Conservation (phyloP, 495 filamentous ascomycete species). For the Lasiosphaeria miniovina region DNA sequence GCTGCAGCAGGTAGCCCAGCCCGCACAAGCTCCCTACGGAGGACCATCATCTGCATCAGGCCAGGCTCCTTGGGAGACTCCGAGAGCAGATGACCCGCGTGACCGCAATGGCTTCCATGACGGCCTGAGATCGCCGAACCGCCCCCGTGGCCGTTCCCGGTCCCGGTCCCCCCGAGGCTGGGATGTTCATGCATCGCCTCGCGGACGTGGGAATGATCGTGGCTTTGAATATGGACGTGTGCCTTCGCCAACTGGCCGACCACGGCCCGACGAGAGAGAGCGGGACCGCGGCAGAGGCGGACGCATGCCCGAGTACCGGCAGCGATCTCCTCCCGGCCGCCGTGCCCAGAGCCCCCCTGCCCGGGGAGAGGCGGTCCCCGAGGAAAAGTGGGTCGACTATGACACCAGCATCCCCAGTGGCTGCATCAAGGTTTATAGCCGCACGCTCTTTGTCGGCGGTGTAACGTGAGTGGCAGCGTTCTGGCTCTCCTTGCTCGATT, state of each 20-base stretch:
- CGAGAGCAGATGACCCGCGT: slow-evolving; percentile 52
- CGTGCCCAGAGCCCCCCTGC: slow-evolving; percentile 59
- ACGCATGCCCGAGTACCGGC: slow-evolving; percentile 69
- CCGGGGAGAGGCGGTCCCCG: slow-evolving; percentile 26
- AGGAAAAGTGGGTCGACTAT: slow-evolving; percentile 74
- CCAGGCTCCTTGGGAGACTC: slow-evolving; percentile 37
- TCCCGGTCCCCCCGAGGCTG: slow-evolving; percentile 69
- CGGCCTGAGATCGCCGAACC: slow-evolving; percentile 50
- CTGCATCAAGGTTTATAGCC: slow-evolving; percentile 88
- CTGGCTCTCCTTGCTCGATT: not conserved
- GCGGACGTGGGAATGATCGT: slow-evolving; percentile 39
- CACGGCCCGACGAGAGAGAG: slow-evolving; percentile 52
- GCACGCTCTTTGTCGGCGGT: slow-evolving; percentile 94
- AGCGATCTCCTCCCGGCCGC: slow-evolving; percentile 71
- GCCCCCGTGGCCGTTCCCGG: slow-evolving; percentile 70
- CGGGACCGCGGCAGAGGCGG: slow-evolving; percentile 52
- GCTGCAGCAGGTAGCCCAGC: slow-evolving; percentile 21
- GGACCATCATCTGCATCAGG: slow-evolving; percentile 29
- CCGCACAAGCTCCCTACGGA: slow-evolving; percentile 26
- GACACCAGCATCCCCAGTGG: slow-evolving; percentile 69
- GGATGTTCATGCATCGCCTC: slow-evolving; percentile 47
- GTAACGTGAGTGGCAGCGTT: slow-evolving; percentile 65
- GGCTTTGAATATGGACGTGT: slow-evolving; percentile 42
- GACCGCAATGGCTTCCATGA: slow-evolving; percentile 58
- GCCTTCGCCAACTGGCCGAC: slow-evolving; percentile 45